A percentile compares a stretch with the other conserved stretches of the same genome.
Conservation (phyloP, 352 stramenopile genomes). For the Bremia lactucae region DNA sequence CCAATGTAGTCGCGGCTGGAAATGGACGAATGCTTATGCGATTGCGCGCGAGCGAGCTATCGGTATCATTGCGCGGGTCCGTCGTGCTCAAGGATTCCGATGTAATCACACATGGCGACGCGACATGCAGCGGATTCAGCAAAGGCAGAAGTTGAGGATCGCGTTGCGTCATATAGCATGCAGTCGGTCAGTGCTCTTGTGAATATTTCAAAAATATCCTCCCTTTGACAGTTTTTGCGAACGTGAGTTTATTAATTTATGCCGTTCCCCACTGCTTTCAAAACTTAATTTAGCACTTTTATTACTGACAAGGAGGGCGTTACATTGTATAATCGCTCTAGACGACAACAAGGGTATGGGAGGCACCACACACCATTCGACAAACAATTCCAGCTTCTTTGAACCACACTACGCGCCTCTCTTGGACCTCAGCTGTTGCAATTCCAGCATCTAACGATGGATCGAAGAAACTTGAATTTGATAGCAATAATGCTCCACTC, state of each 20-base stretch:
- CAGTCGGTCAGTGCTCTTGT: too few species aligned
- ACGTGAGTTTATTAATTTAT: too few species aligned
- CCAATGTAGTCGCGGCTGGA: constrained; percentile 6
- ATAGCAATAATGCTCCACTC: constrained; percentile 22
- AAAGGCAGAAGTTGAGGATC: neutral
- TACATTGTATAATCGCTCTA: neutral
- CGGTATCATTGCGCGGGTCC: constrained; percentile 19
- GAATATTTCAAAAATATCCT: too few species aligned
- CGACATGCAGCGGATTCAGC: constrained; percentile 15
- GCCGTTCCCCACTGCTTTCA: too few species aligned
- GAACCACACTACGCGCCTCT: constrained; percentile 10
- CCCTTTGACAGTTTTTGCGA: too few species aligned
- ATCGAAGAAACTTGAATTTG: constrained; percentile 6
- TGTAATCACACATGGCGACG: constrained; percentile 6
- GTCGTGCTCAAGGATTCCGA: too few species aligned
- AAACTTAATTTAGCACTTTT: too few species aligned
- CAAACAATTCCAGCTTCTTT: constrained; percentile 11
- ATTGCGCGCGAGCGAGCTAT: constrained; percentile 16
- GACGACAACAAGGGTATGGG: constrained; percentile 24
- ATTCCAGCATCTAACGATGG: constrained; percentile 5
- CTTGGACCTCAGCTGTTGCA: constrained; percentile 10
- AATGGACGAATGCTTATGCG: constrained; percentile 11
- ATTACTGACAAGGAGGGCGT: too few species aligned
- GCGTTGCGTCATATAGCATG: too few species aligned
- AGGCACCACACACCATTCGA: constrained; percentile 29